Percentiles rank a stretch among this genome's conserved stretches.
These are phyloP conservation scores for Rhexocercosporidium sp. DNA, from an alignment of 2,329 filamentous ascomycete species.

Conservation along the genomic window DNA sequence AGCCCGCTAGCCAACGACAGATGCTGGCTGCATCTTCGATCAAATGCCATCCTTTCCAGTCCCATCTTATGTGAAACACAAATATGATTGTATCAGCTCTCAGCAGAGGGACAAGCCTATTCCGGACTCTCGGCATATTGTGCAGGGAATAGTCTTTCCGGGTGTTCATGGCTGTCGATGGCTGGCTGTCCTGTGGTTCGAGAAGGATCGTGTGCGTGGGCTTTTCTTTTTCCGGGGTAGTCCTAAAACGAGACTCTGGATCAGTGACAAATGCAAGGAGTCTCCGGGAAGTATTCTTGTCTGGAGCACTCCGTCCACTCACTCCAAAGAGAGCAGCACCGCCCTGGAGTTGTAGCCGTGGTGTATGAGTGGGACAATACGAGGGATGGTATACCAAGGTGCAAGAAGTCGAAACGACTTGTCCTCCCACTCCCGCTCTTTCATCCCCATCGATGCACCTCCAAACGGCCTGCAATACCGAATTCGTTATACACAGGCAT, in stretches of 20 bases:
- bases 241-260: constrained; percentile 17
- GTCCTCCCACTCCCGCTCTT: not conserved
- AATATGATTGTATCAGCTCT: not conserved
- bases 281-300: constrained; percentile 20
- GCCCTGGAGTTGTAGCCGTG: not conserved
- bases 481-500: not conserved
- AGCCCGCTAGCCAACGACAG: constrained; percentile 22
- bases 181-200: not conserved
- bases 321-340: not conserved
- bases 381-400: constrained; percentile 6
- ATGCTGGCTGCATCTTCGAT: constrained; percentile 2
- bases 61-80: not conserved
- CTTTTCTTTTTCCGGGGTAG: constrained; percentile 24
- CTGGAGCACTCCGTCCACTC: constrained; percentile 17
- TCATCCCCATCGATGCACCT: not conserved
- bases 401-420: constrained; percentile 12
- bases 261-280: constrained; percentile 24
- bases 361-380: not conserved
- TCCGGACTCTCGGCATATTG: not conserved
- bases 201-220: constrained; percentile 14
- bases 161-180: not conserved
- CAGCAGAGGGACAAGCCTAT: not conserved
- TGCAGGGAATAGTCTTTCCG: not conserved
- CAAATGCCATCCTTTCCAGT: not conserved
- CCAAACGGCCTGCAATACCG: constrained; percentile 4